Base-by-base conservation (phyloP, 2,329 filamentous ascomycete species). In the Apiospora pterosperma region DNA sequence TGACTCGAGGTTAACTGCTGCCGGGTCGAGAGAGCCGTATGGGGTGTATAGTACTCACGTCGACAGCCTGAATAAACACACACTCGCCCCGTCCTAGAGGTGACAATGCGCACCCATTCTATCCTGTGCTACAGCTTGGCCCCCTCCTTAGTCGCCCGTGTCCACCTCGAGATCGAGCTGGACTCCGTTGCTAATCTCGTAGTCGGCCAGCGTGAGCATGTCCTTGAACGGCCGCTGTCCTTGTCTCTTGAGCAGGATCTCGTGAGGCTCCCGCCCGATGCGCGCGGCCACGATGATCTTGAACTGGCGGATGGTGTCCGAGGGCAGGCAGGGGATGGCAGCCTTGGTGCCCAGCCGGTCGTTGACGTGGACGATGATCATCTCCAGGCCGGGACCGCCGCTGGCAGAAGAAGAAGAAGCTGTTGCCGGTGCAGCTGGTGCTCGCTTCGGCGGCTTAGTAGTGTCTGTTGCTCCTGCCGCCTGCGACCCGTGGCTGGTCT, bases 341-440 rank as follows among this genome's bases (percentile, higher is more conserved):
- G 94, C 92, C 74, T 97, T 97, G n/a, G 95, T 97, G 14, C 95
- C 95, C 39, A 98, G 82, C n/a, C 95, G 87, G 78, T 98, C 95
- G 76, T 98, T 98, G 74, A 98, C 89, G 73, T 95, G 88, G 21
- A 98, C 94, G 62, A 97, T 87, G 70, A 98, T 97, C 91, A 97
- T 96, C 64, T 93, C 90, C 74, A 96, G 91, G 6, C 82, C 79
- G 42, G 75, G 77, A 67, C 36, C 41, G 69, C 71, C 25, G 68
- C 74, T 34, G 65, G 67, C 21, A 66, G 69, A 5, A 62, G 48
- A 4, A 8, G 42, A 12, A 16, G 70, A 36, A 68, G 65, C 44
- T 69, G 76, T 64, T n/a, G n/a, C n/a, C 59, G 76, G 63, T 19
- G 28, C 48, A 62, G 74, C 68, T 69, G 71, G 68, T n/a, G 72